Base-by-base conservation (phyloP, 306 rosid genomes). In the Comarum palustre region DNA sequence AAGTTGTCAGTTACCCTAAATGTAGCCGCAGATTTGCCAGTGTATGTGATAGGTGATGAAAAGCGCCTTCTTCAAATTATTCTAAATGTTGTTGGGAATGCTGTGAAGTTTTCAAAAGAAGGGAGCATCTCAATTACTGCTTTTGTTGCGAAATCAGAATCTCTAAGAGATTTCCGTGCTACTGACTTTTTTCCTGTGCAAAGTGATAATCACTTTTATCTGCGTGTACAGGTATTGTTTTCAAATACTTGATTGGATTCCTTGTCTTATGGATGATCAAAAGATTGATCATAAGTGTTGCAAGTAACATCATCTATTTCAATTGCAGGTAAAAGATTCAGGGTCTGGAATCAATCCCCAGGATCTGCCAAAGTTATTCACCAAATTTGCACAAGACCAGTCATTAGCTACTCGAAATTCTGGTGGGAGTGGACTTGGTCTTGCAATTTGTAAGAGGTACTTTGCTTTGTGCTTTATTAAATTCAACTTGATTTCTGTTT, bases 51-150 rank as follows among this genome's bases (percentile, higher is more conserved):
- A 57, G 99, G 99, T 73, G 99, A 94, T 68, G 96, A 91, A 76
- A 94, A 87, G 59, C 91, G 97, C 65, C 97, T 94, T 70, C 79
- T 89, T 96, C 97, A 91, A 86, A 90, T 81, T 36, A 77, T 94
- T 78, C 80, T 94, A 45, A 94, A 94, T 81, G 89, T 94, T 77
- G 89, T 87, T 82, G 99, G 96, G 83, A 94, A 94, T 79, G 99
- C 97, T 51, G 96, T 94, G 71, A 94, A 94, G 85, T 94, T 91
- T 84, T 85, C 99, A 54, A 94, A 91, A 82, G 97, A 90, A 72
- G 99, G 97, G 20, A 78, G 82, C 82, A 84, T 94, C 76, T 86
- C 84, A 66, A 66, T 94, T 71, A 72, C 93, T 24, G 96, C 84
- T 57, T 75, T 77, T 73, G 80, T 87, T 77, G 91, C 89, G 60